These are phyloP conservation scores for Alnus glutinosa DNA, from an alignment of 306 rosid genomes.

Conservation along the genomic window DNA sequence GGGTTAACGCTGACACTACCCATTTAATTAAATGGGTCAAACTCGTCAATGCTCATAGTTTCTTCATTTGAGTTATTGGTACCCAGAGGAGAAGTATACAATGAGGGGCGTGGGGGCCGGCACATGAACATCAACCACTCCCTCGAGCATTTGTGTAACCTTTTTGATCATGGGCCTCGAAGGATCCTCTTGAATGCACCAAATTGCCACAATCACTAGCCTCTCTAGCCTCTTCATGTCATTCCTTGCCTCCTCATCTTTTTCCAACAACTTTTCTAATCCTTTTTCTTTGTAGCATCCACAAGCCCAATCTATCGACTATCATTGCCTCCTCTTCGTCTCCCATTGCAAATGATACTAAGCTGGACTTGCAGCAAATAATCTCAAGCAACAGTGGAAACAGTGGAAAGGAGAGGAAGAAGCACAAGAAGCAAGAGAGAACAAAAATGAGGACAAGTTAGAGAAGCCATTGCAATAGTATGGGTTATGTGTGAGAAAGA, in stretches of 20 bases:
- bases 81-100: neutral
- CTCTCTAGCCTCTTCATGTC: conserved; percentile 10
- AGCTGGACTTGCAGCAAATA: conserved; percentile 15
- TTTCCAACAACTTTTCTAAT: neutral
- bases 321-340: conserved; percentile 19
- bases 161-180: too few relatives aligned
- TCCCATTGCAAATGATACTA: neutral
- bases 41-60: too few relatives aligned
- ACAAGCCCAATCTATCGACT: conserved; percentile 26
- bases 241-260: conserved; percentile 28
- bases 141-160: too few relatives aligned
- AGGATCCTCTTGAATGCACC: too few relatives aligned
- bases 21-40: too few relatives aligned
- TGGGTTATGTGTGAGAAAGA: too few relatives aligned
- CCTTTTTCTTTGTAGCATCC: neutral
- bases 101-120: conserved; percentile 25
- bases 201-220: too few relatives aligned
- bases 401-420: neutral
- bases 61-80: too few relatives aligned
- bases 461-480: too few relatives aligned
- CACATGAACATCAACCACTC: conserved; percentile 12
- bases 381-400: conserved; percentile 21
- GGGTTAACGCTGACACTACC: too few relatives aligned
- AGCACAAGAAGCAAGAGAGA: too few relatives aligned
- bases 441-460: too few relatives aligned